These are phyloP conservation scores for Komagataella mondaviorum DNA, from an alignment of 805 yeast genomes.

Conservation along the genomic window DNA sequence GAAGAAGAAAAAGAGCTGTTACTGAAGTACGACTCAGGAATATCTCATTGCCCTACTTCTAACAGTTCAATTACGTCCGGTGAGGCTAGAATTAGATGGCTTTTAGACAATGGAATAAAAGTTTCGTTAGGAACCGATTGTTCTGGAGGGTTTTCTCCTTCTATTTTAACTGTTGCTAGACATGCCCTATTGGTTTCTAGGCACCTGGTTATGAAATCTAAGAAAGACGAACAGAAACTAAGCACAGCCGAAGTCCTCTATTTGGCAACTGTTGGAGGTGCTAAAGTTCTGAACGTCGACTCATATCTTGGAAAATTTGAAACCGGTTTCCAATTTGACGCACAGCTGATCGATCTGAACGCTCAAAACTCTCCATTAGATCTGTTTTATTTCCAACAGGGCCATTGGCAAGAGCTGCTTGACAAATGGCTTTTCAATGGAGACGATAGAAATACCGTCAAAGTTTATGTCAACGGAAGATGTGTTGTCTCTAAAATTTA, in stretches of 20 bases:
- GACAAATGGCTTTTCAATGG: constrained; percentile 91
- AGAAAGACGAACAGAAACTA: constrained; percentile 29
- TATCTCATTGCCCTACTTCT: constrained; percentile 83
- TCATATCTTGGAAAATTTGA: constrained; percentile 51
- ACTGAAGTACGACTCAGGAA: constrained; percentile 39
- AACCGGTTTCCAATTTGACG: constrained; percentile 72
- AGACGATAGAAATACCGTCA: constrained; percentile 76
- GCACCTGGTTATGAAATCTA: constrained; percentile 42
- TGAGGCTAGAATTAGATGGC: constrained; percentile 62
- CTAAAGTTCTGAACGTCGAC: constrained; percentile 48
- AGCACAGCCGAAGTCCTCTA: constrained; percentile 56
- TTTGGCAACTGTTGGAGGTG: constrained; percentile 81
- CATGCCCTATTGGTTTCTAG: constrained; percentile 58
- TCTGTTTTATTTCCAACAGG: constrained; percentile 55
- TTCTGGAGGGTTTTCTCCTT: constrained; percentile 57
- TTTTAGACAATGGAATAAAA: constrained; percentile 48
- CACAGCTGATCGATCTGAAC: constrained; percentile 55
- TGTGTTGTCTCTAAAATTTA: constrained; percentile 33
- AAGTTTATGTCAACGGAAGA: constrained; percentile 77
- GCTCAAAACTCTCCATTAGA: constrained; percentile 45
- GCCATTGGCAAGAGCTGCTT: constrained; percentile 35
- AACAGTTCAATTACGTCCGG: constrained; percentile 79
- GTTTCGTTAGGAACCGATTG: constrained; percentile 70
- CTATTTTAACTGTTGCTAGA: constrained; percentile 46
- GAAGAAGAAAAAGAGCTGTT: constrained; percentile 48